phyloP scores from a whole-genome alignment of 1,284 basidiomycete genomes.

The Grifola frondosa region DNA sequence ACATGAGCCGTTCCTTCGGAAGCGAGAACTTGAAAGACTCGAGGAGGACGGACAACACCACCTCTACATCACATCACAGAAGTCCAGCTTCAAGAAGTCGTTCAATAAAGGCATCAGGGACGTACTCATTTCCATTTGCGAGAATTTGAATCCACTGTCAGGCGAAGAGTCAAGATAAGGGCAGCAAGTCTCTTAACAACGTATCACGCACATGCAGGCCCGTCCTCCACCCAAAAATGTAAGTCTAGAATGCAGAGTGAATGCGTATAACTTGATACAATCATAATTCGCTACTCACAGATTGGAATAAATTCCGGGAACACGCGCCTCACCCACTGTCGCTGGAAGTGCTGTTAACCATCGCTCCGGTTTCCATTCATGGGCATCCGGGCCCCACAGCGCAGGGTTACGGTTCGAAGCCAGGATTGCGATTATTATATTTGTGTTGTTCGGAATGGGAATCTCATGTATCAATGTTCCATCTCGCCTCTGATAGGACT shows the following conservation, averaged over 20 bases:
- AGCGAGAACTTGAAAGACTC: slow-evolving; percentile 3
- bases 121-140: slow-evolving; percentile 24
- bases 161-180: slow-evolving; percentile 6
- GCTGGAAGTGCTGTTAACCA: slow-evolving; percentile 24
- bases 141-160: slow-evolving; percentile 23
- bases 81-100: background rate
- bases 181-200: background rate
- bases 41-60: slow-evolving; percentile 9
- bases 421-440: slow-evolving; percentile 45
- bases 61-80: slow-evolving; percentile 5
- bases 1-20: background rate
- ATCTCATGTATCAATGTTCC: slow-evolving; percentile 39
- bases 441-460: slow-evolving; percentile 43
- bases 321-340: slow-evolving; percentile 9
- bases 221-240: slow-evolving; percentile 34
- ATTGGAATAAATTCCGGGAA: slow-evolving; percentile 25
- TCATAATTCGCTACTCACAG: slow-evolving; percentile 15
- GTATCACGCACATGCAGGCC: slow-evolving; percentile 32
- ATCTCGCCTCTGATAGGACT: slow-evolving; percentile 14
- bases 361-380: slow-evolving; percentile 44
- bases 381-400: slow-evolving; percentile 56
- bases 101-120: slow-evolving; percentile 27
- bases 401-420: slow-evolving; percentile 43
- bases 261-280: background rate
- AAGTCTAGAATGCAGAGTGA: slow-evolving; percentile 21